Percentiles rank a stretch among this genome's conserved stretches.
Evolutionary conservation across 73 alveolate species (phyloP).

Genomic region (Stentor roeselii): DNA sequence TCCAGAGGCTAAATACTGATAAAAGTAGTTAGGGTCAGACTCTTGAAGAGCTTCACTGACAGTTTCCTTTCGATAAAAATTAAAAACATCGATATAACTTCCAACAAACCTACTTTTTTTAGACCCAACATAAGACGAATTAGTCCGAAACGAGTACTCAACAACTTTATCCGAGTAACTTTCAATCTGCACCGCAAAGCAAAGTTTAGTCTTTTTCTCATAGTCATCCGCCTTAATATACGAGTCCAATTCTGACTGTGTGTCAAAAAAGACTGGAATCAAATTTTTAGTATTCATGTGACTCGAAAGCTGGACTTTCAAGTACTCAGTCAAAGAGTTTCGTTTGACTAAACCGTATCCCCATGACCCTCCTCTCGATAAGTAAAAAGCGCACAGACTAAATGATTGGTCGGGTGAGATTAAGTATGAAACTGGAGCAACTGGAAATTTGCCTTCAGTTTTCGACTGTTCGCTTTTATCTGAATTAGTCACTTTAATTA

Average conservation of each 20-base stretch:
- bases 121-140: neutral
- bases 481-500: neutral
- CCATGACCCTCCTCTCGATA: neutral
- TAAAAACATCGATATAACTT: neutral
- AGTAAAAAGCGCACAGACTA: neutral
- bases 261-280: neutral
- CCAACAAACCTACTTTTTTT: neutral
- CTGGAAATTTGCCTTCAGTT: neutral
- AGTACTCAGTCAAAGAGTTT: no score
- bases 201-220: conserved; percentile 12
- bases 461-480: neutral
- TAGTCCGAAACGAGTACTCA: neutral
- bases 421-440: neutral
- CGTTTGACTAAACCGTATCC: no score
- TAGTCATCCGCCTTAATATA: neutral
- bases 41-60: neutral
- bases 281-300: neutral
- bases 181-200: conserved; percentile 24
- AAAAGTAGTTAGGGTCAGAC: neutral
- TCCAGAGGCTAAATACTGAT: neutral
- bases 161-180: neutral
- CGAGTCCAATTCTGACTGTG: conserved; percentile 29
- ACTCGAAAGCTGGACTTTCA: no score
- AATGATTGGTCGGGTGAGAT: neutral
- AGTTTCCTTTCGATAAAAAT: neutral